Conservation (phyloP, 108 stramenopile species). For the Aurantiochytrium sp. region DNA sequence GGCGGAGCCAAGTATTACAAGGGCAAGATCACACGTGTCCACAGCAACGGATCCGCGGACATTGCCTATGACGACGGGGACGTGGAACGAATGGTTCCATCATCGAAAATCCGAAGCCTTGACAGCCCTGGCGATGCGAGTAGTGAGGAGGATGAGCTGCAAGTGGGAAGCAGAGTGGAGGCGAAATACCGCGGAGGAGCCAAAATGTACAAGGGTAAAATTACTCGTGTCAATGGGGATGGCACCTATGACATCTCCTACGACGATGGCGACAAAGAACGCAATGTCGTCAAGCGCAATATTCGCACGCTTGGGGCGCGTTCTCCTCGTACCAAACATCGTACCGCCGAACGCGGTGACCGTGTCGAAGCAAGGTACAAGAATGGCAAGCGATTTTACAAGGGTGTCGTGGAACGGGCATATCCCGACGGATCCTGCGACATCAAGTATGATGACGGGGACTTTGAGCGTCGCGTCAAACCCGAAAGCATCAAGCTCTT, state of each 20-base stretch:
- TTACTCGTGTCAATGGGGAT: slow-evolving; percentile 29
- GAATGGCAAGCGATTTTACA: slow-evolving; percentile 31
- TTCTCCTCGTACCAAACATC: neutral
- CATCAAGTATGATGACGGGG: slow-evolving; percentile 53
- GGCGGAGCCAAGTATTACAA: slow-evolving; percentile 8
- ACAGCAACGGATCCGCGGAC: slow-evolving; percentile 36
- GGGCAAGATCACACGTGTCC: slow-evolving; percentile 1
- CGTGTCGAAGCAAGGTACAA: slow-evolving; percentile 46
- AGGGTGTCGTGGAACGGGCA: slow-evolving; percentile 29
- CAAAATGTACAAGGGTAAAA: slow-evolving; percentile 23
- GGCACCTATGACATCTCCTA: slow-evolving; percentile 37
- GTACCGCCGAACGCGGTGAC: slow-evolving; percentile 14
- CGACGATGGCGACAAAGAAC: slow-evolving; percentile 41
- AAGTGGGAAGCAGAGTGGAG: slow-evolving; percentile 43
- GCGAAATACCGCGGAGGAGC: slow-evolving; percentile 38
- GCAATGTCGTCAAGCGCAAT: neutral
- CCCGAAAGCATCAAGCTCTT: slow-evolving; percentile 5
- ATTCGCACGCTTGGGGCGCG: neutral
- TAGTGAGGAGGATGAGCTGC: neutral
- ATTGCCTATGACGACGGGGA: slow-evolving; percentile 39
- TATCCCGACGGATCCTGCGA: slow-evolving; percentile 45
- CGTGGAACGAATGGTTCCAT: neutral
- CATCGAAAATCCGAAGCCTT: neutral
- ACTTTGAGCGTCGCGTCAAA: slow-evolving; percentile 36
- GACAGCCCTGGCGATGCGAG: neutral